Conservation (phyloP, 345 rosid species). For the Jatropha curcas region DNA sequence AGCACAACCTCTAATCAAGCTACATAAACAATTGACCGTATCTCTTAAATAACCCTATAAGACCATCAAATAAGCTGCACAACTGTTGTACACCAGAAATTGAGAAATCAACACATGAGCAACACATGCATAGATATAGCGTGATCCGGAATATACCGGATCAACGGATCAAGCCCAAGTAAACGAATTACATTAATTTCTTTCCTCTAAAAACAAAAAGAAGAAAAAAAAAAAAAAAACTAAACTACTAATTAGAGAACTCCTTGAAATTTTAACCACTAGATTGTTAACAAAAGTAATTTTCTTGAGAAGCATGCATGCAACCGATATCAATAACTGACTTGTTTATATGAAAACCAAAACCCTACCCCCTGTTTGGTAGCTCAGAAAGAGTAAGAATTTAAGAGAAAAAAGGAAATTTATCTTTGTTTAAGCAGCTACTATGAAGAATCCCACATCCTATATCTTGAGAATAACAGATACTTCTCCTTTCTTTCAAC, state of each 20-base stretch:
- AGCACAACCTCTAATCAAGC: background rate
- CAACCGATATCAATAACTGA: background rate
- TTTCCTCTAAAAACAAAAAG: background rate
- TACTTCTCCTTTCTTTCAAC: background rate
- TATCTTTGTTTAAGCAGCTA: background rate
- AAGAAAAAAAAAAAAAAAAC: background rate
- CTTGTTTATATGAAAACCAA: background rate
- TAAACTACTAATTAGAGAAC: background rate
- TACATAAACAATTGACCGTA: background rate
- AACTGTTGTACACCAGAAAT: background rate
- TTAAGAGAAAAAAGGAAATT: background rate
- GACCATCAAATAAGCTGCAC: background rate
- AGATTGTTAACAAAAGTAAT: background rate
- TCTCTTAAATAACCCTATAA: background rate
- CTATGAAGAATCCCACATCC: background rate
- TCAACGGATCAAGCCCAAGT: background rate
- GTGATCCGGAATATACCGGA: background rate
- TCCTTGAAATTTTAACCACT: background rate
- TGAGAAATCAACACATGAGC: background rate
- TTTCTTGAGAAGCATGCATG: conserved; percentile 7
- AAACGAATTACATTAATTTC: background rate
- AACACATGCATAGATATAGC: background rate
- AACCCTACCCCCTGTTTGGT: background rate
- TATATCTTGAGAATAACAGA: background rate
- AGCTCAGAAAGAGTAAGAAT: background rate